Evolutionary conservation across 176 grass and related monocot species (phyloP).

Genomic region (Eremochloa ophiuroides): DNA sequence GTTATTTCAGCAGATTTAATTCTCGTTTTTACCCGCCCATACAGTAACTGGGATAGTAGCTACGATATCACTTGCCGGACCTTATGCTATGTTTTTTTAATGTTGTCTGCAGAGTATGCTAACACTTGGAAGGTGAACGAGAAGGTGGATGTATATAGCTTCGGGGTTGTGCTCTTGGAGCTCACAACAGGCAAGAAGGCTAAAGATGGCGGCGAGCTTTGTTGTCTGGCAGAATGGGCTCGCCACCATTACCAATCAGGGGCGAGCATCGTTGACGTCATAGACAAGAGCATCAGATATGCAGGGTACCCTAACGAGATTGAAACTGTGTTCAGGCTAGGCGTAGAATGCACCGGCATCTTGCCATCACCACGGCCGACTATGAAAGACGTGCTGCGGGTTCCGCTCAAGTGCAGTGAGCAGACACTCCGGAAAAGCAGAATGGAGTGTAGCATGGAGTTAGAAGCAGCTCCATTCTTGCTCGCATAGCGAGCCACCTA

Average conservation of each 20-base stretch:
- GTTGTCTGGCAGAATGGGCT: slow-evolving; percentile 42
- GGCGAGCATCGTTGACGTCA: not conserved
- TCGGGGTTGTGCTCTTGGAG: slow-evolving; percentile 61
- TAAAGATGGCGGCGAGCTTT: slow-evolving; percentile 26
- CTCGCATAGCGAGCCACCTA: not conserved
- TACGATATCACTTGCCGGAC: not conserved
- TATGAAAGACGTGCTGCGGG: slow-evolving; percentile 44
- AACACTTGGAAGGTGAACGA: slow-evolving; percentile 45
- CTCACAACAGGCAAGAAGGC: slow-evolving; percentile 49
- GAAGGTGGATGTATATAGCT: slow-evolving; percentile 61
- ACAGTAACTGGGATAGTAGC: not conserved
- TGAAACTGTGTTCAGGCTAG: slow-evolving; percentile 38
- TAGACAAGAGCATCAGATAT: slow-evolving; percentile 27
- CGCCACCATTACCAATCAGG: slow-evolving; percentile 26
- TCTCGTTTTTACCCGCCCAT: not conserved
- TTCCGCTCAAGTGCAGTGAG: slow-evolving; percentile 26
- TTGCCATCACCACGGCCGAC: slow-evolving; percentile 32
- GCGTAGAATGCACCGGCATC: slow-evolving; percentile 28
- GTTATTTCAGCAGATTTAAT: not conserved
- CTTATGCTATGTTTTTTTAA: not conserved
- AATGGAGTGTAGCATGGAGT: not conserved
- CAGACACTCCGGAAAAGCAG: not conserved
- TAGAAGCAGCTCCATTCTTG: slow-evolving; percentile 20
- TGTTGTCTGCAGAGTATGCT: slow-evolving; percentile 30
- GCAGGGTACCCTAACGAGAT: slow-evolving; percentile 27